A percentile compares a stretch with the other conserved stretches of the same genome.
These are phyloP conservation scores for Phytophthora multivora DNA, from an alignment of 352 stramenopile species.

Conservation along the genomic window DNA sequence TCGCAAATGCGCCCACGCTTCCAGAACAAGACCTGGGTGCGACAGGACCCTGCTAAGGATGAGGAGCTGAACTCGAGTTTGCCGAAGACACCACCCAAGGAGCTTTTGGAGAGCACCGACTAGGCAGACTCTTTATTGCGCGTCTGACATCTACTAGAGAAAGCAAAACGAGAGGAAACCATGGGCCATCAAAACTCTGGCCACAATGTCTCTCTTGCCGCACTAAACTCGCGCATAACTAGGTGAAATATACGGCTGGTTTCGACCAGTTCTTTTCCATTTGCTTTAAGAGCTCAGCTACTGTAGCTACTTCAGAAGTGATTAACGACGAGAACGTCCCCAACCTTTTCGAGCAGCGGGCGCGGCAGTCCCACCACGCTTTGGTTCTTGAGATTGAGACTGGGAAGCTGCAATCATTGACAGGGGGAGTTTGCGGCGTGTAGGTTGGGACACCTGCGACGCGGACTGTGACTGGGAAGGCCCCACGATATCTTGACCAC, in stretches of 20 bases:
- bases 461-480: conserved; percentile 48
- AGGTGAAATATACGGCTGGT: conserved; percentile 28
- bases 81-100: conserved; percentile 71
- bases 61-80: conserved; percentile 77
- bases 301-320: conserved; percentile 1
- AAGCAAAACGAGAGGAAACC: conserved; percentile 7
- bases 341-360: conserved; percentile 63
- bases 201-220: not conserved
- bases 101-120: conserved; percentile 51
- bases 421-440: conserved; percentile 71
- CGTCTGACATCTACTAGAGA: conserved; percentile 8
- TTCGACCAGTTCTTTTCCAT: conserved; percentile 6
- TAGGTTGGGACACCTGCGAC: conserved; percentile 44
- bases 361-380: conserved; percentile 15
- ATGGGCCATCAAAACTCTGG: not conserved
- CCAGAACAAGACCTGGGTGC: conserved; percentile 90
- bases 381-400: conserved; percentile 37
- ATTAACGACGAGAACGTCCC: conserved; percentile 64
- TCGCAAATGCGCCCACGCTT: conserved; percentile 82
- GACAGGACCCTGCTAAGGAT: conserved; percentile 70
- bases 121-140: conserved; percentile 9
- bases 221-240: conserved; percentile 1
- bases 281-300: not conserved
- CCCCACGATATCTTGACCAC: conserved; percentile 18
- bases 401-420: conserved; percentile 72